These are phyloP conservation scores for Arthrobotrys entomopaga DNA, from an alignment of 2,329 filamentous ascomycete genomes.

Conservation along the genomic window DNA sequence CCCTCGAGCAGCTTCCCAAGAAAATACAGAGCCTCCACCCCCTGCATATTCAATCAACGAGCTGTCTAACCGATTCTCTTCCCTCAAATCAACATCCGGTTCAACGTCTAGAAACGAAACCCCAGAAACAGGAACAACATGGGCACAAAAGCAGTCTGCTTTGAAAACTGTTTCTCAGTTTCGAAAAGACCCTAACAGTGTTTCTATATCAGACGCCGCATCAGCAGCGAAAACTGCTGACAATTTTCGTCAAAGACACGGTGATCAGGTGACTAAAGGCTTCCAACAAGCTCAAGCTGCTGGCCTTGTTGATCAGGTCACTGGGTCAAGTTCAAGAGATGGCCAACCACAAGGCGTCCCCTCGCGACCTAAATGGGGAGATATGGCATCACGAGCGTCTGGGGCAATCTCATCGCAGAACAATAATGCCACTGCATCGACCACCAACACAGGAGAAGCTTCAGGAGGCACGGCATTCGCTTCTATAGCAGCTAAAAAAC, in stretches of 20 bases:
- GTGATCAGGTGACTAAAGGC: constrained; percentile 73
- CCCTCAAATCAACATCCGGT: constrained; percentile 57
- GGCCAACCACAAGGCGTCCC: constrained; percentile 19
- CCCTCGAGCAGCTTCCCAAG: constrained; percentile 48
- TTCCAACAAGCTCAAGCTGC: constrained; percentile 67
- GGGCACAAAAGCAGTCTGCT: constrained; percentile 72
- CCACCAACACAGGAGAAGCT: constrained; percentile 7
- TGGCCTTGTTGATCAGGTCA: constrained; percentile 51
- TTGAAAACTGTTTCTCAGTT: constrained; percentile 71
- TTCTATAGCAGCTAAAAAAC: constrained; percentile 48
- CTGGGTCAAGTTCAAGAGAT: not conserved
- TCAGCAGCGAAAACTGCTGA: constrained; percentile 71
- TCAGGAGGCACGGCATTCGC: constrained; percentile 14
- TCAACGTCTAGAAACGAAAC: constrained; percentile 57
- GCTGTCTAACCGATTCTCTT: constrained; percentile 67
- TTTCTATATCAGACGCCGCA: constrained; percentile 70
- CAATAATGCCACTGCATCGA: not conserved
- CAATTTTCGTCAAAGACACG: constrained; percentile 76
- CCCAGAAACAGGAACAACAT: constrained; percentile 69
- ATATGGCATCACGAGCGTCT: constrained; percentile 19
- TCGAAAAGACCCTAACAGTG: constrained; percentile 71
- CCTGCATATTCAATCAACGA: constrained; percentile 75
- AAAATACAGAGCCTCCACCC: constrained; percentile 48
- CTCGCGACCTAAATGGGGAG: constrained; percentile 29
- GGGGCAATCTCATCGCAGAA: constrained; percentile 16